phyloP scores from a whole-genome alignment of 164 flowering plant genomes.

The Aristolochia californica region DNA sequence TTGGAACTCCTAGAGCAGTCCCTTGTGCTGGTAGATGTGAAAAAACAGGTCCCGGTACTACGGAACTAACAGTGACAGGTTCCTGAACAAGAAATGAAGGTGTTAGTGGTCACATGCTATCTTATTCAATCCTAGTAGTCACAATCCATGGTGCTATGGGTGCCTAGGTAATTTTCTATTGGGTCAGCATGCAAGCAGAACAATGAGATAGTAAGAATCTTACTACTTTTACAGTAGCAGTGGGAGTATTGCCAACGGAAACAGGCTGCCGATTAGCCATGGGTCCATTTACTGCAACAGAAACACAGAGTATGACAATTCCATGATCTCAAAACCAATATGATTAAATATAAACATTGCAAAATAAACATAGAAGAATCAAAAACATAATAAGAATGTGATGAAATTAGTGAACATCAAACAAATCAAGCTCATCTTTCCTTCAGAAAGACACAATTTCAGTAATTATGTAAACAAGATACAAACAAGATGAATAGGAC shows the following conservation, averaged over 20 bases:
- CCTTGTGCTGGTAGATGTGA: conserved; percentile 55
- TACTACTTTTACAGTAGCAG: conserved; percentile 82
- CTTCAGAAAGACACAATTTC: not conserved
- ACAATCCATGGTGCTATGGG: no score
- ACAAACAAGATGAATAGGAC: not conserved
- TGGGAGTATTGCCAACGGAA: conserved; percentile 40
- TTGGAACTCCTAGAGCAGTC: conserved; percentile 47
- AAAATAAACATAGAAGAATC: no score
- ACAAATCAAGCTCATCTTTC: not conserved
- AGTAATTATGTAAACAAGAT: no score
- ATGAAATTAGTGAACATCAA: no score
- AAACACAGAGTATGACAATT: not conserved
- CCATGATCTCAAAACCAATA: no score
- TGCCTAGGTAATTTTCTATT: no score
- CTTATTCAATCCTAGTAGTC: no score
- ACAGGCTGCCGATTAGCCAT: conserved; percentile 50
- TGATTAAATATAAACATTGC: no score
- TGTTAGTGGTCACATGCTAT: not conserved
- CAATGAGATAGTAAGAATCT: conserved; percentile 15
- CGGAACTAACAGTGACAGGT: conserved; percentile 58
- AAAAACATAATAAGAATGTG: no score
- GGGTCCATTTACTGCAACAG: conserved; percentile 49
- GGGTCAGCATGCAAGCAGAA: conserved; percentile 3
- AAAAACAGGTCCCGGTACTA: conserved; percentile 42
- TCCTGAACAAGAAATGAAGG: conserved; percentile 46